These are phyloP conservation scores for Neovahlkampfia damariscottae DNA, from an alignment of 78 protist species.

Conservation along the genomic window DNA sequence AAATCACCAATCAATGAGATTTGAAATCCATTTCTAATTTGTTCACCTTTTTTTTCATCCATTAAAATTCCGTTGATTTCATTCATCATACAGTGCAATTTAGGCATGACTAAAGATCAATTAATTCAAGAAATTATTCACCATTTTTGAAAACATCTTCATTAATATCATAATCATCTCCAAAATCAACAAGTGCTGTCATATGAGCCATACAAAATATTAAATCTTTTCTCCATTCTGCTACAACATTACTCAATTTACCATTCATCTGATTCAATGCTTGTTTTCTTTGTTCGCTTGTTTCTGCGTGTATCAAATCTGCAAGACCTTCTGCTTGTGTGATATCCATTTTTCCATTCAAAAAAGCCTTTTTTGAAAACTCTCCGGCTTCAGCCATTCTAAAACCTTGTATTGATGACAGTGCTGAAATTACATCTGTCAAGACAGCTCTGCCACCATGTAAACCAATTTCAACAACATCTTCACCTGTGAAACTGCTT, in stretches of 20 bases:
- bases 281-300: slow-evolving; percentile 55
- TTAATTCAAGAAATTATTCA: no score
- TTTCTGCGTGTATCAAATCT: slow-evolving; percentile 70
- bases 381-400: slow-evolving; percentile 66
- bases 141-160: no score
- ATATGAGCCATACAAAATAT: slow-evolving; percentile 45
- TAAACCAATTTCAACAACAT: slow-evolving; percentile 70
- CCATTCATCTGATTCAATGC: slow-evolving; percentile 60
- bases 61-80: no score
- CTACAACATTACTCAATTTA: slow-evolving; percentile 3
- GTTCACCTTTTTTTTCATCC: no score
- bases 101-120: no score
- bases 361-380: slow-evolving; percentile 66
- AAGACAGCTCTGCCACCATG: slow-evolving; percentile 82
- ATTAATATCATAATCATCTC: slow-evolving; percentile 73
- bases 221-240: slow-evolving; percentile 19
- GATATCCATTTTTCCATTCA: slow-evolving; percentile 69
- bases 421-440: slow-evolving; percentile 16
- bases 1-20: slow-evolving; percentile 55
- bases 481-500: slow-evolving; percentile 84
- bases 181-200: slow-evolving; percentile 84
- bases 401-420: slow-evolving; percentile 14
- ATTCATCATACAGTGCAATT: no score
- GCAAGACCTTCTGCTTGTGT: slow-evolving; percentile 68
- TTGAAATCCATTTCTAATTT: slow-evolving; percentile 15